phyloP scores from a whole-genome alignment of 148 eudicot species.

The Vaccinium corymbosum region DNA sequence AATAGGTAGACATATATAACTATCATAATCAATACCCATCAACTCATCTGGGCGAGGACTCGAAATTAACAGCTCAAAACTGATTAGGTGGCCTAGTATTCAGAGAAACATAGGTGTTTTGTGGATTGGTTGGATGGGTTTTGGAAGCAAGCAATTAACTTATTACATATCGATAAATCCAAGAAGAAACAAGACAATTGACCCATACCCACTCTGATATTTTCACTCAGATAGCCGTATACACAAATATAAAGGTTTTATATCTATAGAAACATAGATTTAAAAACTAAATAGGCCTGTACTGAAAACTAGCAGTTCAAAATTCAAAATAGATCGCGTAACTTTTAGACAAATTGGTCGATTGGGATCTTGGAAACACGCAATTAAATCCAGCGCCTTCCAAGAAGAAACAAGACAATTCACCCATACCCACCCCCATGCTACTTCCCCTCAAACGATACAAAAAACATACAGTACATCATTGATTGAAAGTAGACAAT shows the following conservation, averaged over 20 bases:
- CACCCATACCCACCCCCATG: not conserved
- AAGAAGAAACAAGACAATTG: not conserved
- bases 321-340: not conserved
- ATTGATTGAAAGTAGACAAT: not conserved
- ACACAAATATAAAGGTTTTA: not conserved
- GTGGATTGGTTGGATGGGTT: not conserved
- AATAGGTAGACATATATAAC: not conserved
- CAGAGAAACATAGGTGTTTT: not conserved
- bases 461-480: too few relatives aligned
- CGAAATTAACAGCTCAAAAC: not conserved
- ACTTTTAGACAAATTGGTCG: not conserved
- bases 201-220: not conserved
- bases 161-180: not conserved
- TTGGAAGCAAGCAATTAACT: not conserved
- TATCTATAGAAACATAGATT: not conserved
- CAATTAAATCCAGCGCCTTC: not conserved
- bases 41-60: not conserved
- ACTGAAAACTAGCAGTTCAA: not conserved
- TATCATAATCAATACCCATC: conserved; percentile 9
- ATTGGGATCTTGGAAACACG: not conserved
- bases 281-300: not conserved
- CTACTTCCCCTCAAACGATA: not conserved
- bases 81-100: not conserved
- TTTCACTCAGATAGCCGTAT: not conserved
- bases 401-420: not conserved